Evolutionary conservation across 148 eudicot genomes (phyloP).

Genomic region (Rhododendron ferrugineum): DNA sequence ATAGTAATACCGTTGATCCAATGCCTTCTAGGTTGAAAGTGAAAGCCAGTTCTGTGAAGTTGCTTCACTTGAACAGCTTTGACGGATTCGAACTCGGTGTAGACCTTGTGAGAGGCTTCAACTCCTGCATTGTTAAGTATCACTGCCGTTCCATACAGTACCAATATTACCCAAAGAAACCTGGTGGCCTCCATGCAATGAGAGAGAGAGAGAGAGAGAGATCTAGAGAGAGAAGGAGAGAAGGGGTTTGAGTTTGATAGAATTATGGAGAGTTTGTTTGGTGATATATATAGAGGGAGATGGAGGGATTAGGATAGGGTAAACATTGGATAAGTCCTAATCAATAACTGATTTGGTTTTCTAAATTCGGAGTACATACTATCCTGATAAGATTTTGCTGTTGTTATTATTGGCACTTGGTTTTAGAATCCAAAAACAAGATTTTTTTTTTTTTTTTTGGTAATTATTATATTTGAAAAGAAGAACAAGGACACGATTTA

Average conservation of each 20-base stretch:
- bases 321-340: neutral
- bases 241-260: neutral
- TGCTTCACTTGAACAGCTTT: neutral
- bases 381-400: too few relatives aligned
- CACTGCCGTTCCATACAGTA: neutral
- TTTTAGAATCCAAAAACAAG: too few relatives aligned
- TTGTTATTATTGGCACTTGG: too few relatives aligned
- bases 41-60: conserved; percentile 31
- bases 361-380: neutral
- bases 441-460: too few relatives aligned
- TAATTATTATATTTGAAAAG: too few relatives aligned
- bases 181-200: neutral
- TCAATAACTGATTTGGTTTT: neutral
- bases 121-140: neutral
- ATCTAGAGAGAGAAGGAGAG: neutral
- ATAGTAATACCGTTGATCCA: conserved; percentile 38
- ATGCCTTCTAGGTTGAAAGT: conserved; percentile 32
- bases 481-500: too few relatives aligned
- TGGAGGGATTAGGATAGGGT: neutral
- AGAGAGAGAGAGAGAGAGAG: neutral
- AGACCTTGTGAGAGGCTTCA: neutral
- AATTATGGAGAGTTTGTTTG: neutral
- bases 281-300: neutral
- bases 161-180: neutral
- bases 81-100: neutral